Evolutionary conservation across 129 eudicot genomes (phyloP).

Genomic region (Helianthus tuberosus): DNA sequence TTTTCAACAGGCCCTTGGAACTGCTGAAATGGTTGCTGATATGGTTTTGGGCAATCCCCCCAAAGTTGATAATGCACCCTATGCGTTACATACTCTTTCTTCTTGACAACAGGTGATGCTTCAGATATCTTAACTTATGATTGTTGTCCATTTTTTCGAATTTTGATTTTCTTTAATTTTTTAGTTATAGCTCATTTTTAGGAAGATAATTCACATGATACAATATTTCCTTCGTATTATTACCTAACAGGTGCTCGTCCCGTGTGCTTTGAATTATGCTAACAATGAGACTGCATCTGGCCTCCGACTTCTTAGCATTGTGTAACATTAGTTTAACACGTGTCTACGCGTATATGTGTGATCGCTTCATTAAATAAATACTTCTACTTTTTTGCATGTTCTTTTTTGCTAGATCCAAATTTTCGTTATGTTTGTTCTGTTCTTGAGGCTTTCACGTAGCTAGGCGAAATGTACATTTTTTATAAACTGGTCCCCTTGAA

Average conservation of each 20-base stretch:
- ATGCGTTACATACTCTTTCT: constrained; percentile 36
- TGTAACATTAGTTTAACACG: background rate
- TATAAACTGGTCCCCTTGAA: background rate
- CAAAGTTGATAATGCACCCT: constrained; percentile 64
- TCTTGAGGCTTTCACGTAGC: constrained; percentile 7
- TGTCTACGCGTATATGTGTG: background rate
- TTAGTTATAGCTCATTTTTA: too few relatives aligned
- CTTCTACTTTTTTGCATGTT: background rate
- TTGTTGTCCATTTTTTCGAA: background rate
- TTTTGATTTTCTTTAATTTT: background rate
- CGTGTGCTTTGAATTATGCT: constrained; percentile 14
- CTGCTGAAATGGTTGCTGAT: constrained; percentile 88
- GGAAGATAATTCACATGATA: too few relatives aligned
- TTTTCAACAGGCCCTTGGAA: constrained; percentile 77
- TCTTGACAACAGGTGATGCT: constrained; percentile 32
- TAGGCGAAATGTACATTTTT: background rate
- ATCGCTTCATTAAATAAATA: background rate
- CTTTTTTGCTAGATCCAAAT: background rate
- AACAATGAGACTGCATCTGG: background rate
- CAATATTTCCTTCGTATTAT: background rate
- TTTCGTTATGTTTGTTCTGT: background rate
- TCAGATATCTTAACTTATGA: constrained; percentile 9
- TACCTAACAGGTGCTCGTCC: background rate
- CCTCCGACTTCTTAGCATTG: background rate
- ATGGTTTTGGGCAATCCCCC: constrained; percentile 69